Evolutionary conservation across 1,139 yeast species (phyloP).

Genomic region (Protomyces inouyei): DNA sequence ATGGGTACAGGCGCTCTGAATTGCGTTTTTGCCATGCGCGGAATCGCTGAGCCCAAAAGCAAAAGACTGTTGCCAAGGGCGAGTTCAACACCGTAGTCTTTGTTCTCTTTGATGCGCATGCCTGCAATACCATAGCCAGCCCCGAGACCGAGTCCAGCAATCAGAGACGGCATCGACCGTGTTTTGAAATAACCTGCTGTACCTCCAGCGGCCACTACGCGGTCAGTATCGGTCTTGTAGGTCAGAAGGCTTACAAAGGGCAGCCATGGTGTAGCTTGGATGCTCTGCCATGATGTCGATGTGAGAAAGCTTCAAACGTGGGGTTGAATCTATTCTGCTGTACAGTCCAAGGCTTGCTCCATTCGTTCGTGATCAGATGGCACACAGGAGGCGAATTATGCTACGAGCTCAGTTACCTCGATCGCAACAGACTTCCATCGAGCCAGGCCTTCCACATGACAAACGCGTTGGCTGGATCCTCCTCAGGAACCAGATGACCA

Average conservation of each 20-base stretch:
- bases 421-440: not conserved
- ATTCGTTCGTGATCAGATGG: too few relatives aligned
- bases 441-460: constrained; percentile 76
- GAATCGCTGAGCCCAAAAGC: constrained; percentile 62
- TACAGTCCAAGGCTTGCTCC: too few relatives aligned
- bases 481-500: constrained; percentile 67
- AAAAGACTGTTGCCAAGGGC: constrained; percentile 69
- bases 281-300: constrained; percentile 41
- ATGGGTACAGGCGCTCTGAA: constrained; percentile 73
- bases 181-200: constrained; percentile 61
- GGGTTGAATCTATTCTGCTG: too few relatives aligned
- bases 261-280: constrained; percentile 71
- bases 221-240: not conserved
- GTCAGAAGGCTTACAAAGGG: constrained; percentile 42
- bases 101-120: constrained; percentile 56
- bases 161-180: constrained; percentile 70
- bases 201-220: constrained; percentile 61
- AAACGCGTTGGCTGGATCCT: constrained; percentile 68
- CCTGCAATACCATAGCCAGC: constrained; percentile 72
- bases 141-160: constrained; percentile 71
- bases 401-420: not conserved
- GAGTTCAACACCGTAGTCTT: constrained; percentile 73
- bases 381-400: too few relatives aligned
- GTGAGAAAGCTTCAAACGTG: not conserved
- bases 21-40: constrained; percentile 52